Base-by-base conservation (phyloP, 2,329 filamentous ascomycete genomes). In the Penicillium frequentans region DNA sequence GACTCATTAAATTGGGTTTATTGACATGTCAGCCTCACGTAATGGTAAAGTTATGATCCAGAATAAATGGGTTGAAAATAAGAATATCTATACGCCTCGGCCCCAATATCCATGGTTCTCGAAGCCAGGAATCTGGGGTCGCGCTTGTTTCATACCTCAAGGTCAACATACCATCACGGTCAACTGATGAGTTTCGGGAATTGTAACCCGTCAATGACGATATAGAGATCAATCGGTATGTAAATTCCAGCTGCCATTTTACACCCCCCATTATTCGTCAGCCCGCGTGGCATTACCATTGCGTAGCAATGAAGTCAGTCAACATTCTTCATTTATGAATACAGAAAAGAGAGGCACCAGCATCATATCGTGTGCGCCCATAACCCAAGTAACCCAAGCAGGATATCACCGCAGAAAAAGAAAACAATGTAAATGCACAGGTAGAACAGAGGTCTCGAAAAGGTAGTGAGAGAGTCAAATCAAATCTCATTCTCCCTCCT, bases 401-500 rank as follows among this genome's bases (percentile, higher is more conserved):
- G 46, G 46, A 49, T 49, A 49, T 49, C 24, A 48, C 26, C 39
- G 29, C 31, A 21, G 10, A 44, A 42, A 37, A 23, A 11, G 10
- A 29, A 29, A 29, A 29, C 31, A 21, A 50, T 35, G 21, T 39
- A 39, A 50, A 49, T 29, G 31, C 51, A 42, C 39, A 44, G 9
- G 29, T 19, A 45, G 35, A 10, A 49, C 35, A 54, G 27, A 49
- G 27, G 13, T 9, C 13, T 11, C 13, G 9, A 37, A 31, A 9
- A 35, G 13, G n/a, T 11, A 29, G 13, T 9, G 14, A 19, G 11
- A 51, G 49, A 42, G 9, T 9, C 8, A 21, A 43, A 21, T 55
- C 45, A 68, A 55, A 72, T 70, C 53, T 76, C 76, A 55, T 79
- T 81, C 58, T 80, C 81, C 59, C 84, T 82, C 61, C 78, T 79